A percentile compares a stretch with the other conserved stretches of the same genome.
phyloP scores from a whole-genome alignment of 306 rosid species.

The barrel medic (Medicago truncatula) region MtrunA17r5.0-ANR NC_053043.1:51842501-51843000 shows the following conservation, averaged over 20 bases:
- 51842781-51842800: slow-evolving; percentile 4
- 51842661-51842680: slow-evolving; percentile 68
- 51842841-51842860: background rate
- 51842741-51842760: slow-evolving; percentile 60
- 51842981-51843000: too few relatives aligned
- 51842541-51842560: slow-evolving; percentile 89
- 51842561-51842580: slow-evolving; percentile 70
- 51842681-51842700: slow-evolving; percentile 85
- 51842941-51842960: too few relatives aligned
- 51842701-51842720: slow-evolving; percentile 86
- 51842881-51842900: too few relatives aligned
- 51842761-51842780: slow-evolving; percentile 27
- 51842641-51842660: slow-evolving; percentile 18
- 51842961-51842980: too few relatives aligned
- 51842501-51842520: slow-evolving; percentile 90
- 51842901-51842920: too few relatives aligned
- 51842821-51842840: slow-evolving; percentile 12
- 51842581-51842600: slow-evolving; percentile 72
- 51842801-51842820: slow-evolving; percentile 3
- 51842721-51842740: slow-evolving; percentile 92
- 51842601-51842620: slow-evolving; percentile 37
- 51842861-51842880: too few relatives aligned
- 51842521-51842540: slow-evolving; percentile 90
- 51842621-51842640: slow-evolving; percentile 36
- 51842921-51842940: too few relatives aligned